Evolutionary conservation across 2,329 filamentous ascomycete species (phyloP), one percentile per base, ranked within the genome.

Genomic region (Pyrenochaeta sp.): DNA sequence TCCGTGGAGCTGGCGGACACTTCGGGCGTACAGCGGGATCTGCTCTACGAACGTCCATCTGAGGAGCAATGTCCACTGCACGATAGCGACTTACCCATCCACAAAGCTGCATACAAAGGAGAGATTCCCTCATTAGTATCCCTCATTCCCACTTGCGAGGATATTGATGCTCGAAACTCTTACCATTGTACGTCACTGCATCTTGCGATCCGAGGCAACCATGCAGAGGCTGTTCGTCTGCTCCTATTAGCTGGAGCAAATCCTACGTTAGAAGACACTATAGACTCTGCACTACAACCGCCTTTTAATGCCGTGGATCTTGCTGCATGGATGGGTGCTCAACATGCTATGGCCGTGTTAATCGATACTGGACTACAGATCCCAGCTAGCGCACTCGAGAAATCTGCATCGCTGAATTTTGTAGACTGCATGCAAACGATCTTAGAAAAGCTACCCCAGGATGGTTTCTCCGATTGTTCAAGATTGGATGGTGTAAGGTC

Each of bases 191-290:
- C 49, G 11, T 17, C 49, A 27, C 21, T 52, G 15, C 43, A 52
- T 43, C 49, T 52, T 30, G 49, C 49, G 15, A 52, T 52, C 20
- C 36, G 49, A 9, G 37, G 30, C 40, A 42, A 52, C 42, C 44
- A 47, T 15, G 23, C 33, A 41, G 36, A 41, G 12, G 49, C 43
- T 21, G 43, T 52, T 17, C 33, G 36, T 23, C 4, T 52, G n/a
- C 43, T 47, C 18, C 36, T 52, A 31, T 33, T 15, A 20, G 36
- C 42, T 46, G 49, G 49, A n/a, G 49, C 49, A 29, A 36, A 52
- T 37, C 43, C 49, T 6, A 36, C 7, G 14, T 15, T 46, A 15
- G 33, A 52, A 20, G 42, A 52, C 29, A 31, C 14, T 10, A 10
- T 52, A 29, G 43, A 47, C 14, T 14, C 35, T 12, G 44, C 43